Evolutionary conservation across 805 yeast species (phyloP), one percentile per base, ranked within the genome.

Genomic region (Pichia kluyveri): DNA sequence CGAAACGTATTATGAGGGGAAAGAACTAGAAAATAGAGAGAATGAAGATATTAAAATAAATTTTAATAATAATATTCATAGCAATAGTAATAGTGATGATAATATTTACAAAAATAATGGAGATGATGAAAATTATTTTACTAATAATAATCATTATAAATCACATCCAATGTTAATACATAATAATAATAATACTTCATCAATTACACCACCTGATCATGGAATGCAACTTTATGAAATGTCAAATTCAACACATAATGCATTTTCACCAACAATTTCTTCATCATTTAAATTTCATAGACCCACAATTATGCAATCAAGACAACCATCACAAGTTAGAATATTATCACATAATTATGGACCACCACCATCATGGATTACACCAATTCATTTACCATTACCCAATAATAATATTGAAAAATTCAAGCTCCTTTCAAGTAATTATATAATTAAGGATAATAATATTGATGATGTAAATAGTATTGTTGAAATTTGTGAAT

Each of bases 401-500:
- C 66, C 71, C 0, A 60, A 66, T 38, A 71, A 71, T 47, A 78
- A 76, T 46, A 65, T 66, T 0, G 54, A 62, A 0, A 70, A 68
- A 2, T 72, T 82, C 50, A 76, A 70, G 26, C 68, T 72, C 23
- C 62, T 83, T 28, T 69, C 82, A 2, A 63, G 69, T 18, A 69
- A 74, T 55, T 81, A 80, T 56, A 53, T 76, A 36, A 62, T 73
- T 12, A 62, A 69, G 5, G 59, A 19, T 19, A 19, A 19, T 19
- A 19, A 74, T 0, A 76, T 78, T 0, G 74, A 71, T 26, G 79
- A 76, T 4, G 70, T 78, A 56, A 66, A 69, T 19, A 19, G 23
- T 28, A 65, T 80, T 15, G 58, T 69, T 14, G 80, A 80, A 41
- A 80, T 73, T 2, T 82, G 86, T 56, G 68, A 72, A 23, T 65